These are phyloP conservation scores for Pisolithus orientalis DNA, from an alignment of 768 basidiomycete genomes.

Conservation along the genomic window DNA sequence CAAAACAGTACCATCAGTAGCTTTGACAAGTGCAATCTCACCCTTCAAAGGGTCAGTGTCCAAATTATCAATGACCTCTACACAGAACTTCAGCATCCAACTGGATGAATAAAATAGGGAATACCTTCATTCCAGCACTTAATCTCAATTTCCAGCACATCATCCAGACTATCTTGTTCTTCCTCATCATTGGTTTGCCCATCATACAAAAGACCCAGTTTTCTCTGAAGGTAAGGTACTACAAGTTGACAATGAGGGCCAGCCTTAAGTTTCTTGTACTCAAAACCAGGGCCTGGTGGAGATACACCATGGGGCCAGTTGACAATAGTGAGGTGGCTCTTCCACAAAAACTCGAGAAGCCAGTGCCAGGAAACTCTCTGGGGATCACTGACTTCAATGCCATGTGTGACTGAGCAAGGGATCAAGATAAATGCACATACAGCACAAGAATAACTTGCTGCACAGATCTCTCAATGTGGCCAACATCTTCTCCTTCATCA, in stretches of 20 bases:
- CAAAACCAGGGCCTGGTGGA: neutral
- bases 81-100: too few relatives aligned
- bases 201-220: neutral
- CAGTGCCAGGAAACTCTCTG: neutral
- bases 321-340: neutral
- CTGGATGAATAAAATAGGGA: too few relatives aligned
- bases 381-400: neutral
- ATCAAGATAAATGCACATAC: neutral
- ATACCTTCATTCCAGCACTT: neutral
- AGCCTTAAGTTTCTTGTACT: neutral
- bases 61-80: too few relatives aligned
- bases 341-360: neutral
- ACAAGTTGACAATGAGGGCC: neutral
- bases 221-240: neutral
- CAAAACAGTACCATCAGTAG: too few relatives aligned
- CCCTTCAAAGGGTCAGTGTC: too few relatives aligned
- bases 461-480: too few relatives aligned
- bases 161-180: neutral
- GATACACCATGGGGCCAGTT: neutral
- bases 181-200: neutral
- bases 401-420: neutral
- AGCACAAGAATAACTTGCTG: neutral
- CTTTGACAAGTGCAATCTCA: too few relatives aligned
- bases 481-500: too few relatives aligned
- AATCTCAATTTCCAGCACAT: neutral